Evolutionary conservation across 2,329 filamentous ascomycete genomes (phyloP).

Genomic region (Penicillium concentricum): DNA sequence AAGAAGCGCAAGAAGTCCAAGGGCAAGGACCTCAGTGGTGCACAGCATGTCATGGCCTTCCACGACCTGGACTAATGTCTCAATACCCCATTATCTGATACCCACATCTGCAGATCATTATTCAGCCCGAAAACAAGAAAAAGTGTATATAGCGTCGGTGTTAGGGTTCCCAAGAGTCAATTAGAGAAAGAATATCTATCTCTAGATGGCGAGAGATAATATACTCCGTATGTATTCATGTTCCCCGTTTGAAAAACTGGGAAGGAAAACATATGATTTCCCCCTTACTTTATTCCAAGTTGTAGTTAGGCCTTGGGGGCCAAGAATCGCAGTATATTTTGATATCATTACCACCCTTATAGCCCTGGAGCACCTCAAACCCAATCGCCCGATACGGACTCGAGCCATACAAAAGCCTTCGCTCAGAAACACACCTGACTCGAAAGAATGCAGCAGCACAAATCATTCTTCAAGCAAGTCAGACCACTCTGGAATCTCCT

Average conservation of each 20-base stretch:
- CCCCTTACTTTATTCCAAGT: background rate
- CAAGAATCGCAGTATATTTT: background rate
- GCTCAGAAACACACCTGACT: background rate
- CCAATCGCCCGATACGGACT: background rate
- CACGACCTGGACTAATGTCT: conserved; percentile 41
- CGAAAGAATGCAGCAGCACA: background rate
- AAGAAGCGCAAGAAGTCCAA: conserved; percentile 49
- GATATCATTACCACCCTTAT: background rate
- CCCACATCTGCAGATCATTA: conserved; percentile 18
- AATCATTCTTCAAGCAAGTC: background rate
- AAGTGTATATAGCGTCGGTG: conserved; percentile 12
- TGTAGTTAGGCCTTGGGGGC: background rate
- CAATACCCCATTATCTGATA: conserved; percentile 20
- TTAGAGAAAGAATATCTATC: conserved; percentile 6
- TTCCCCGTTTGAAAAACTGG: too few relatives aligned
- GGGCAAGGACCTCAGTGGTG: conserved; percentile 42
- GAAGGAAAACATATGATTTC: too few relatives aligned
- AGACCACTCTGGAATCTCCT: conserved; percentile 89
- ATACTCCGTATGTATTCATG: background rate
- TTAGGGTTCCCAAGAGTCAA: background rate
- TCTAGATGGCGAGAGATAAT: background rate
- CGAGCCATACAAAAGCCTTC: background rate
- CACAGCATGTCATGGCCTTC: conserved; percentile 45
- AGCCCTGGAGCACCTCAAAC: background rate
- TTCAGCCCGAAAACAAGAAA: background rate